Conservation (phyloP, 2,329 filamentous ascomycete genomes). For the Phialocephala subalpina region DNA sequence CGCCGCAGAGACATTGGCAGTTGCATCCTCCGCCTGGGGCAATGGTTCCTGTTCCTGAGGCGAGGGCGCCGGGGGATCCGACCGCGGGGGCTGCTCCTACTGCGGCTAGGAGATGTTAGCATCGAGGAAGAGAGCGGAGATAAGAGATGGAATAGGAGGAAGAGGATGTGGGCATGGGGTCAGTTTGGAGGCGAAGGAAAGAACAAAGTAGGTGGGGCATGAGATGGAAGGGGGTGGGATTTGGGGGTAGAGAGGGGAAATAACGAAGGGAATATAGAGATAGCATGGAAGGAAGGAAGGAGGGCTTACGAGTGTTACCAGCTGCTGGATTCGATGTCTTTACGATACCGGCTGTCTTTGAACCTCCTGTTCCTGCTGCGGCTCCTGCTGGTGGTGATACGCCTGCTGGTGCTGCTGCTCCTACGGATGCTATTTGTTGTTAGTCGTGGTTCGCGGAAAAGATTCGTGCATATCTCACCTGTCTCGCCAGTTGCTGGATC, state of each 20-base stretch:
- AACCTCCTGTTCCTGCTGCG: constrained; percentile 11
- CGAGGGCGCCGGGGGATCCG: constrained; percentile 32
- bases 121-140: no score
- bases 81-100: constrained; percentile 18
- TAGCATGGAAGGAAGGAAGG: neutral
- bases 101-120: constrained; percentile 7
- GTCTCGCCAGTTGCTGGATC: constrained; percentile 4
- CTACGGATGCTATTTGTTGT: constrained; percentile 16
- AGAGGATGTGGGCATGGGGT: no score
- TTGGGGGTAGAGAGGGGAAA: no score
- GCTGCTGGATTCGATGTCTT: constrained; percentile 14
- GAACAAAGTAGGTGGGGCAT: no score
- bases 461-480: constrained; percentile 10
- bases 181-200: no score
- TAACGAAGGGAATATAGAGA: neutral
- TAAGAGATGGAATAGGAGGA: no score
- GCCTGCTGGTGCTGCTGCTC: constrained; percentile 17
- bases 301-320: constrained; percentile 6
- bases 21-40: constrained; percentile 31
- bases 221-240: neutral
- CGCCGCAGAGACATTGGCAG: constrained; percentile 35
- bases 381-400: constrained; percentile 17
- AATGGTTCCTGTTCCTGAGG: constrained; percentile 27
- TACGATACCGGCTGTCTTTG: constrained; percentile 15
- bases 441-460: neutral